A percentile compares a stretch with the other conserved stretches of the same genome.
phyloP scores from a whole-genome alignment of 108 stramenopile species.

The Conticribra weissflogii region DNA sequence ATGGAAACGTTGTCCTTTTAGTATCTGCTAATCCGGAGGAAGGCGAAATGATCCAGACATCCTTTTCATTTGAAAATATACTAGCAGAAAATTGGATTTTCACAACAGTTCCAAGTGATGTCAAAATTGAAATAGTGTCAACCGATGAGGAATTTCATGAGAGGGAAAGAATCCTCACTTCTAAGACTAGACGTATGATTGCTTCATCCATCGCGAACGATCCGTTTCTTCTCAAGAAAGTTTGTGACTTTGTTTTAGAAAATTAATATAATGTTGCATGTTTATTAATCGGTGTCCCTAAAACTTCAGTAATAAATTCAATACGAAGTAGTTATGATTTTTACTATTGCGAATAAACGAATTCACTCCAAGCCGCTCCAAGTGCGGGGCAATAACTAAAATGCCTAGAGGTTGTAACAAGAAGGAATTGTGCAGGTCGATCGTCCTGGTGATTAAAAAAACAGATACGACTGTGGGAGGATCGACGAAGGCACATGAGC shows the following conservation, averaged over 20 bases:
- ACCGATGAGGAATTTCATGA: no score
- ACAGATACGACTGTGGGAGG: no score
- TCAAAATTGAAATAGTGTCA: conserved; percentile 16
- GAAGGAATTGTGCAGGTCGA: no score
- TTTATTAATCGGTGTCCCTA: background rate
- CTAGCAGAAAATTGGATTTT: conserved; percentile 14
- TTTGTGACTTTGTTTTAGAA: conserved; percentile 8
- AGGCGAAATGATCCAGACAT: conserved; percentile 15
- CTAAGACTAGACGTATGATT: conserved; percentile 11
- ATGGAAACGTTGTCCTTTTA: conserved; percentile 12
- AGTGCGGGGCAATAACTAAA: no score
- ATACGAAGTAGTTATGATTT: no score
- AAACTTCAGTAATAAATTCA: no score
- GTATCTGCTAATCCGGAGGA: conserved; percentile 11
- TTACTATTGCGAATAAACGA: no score
- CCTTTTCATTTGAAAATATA: conserved; percentile 21
- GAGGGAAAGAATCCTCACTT: conserved; percentile 4
- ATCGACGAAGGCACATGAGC: no score
- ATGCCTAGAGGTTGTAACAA: no score
- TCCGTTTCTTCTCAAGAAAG: conserved; percentile 16
- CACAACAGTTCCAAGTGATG: conserved; percentile 31
- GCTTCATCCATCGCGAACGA: background rate
- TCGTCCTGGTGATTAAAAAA: no score
- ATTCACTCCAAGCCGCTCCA: no score
- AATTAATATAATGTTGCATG: background rate